Conservation (phyloP, 192 early-diverging fungal genomes). For the Dissophora globulifera region DNA sequence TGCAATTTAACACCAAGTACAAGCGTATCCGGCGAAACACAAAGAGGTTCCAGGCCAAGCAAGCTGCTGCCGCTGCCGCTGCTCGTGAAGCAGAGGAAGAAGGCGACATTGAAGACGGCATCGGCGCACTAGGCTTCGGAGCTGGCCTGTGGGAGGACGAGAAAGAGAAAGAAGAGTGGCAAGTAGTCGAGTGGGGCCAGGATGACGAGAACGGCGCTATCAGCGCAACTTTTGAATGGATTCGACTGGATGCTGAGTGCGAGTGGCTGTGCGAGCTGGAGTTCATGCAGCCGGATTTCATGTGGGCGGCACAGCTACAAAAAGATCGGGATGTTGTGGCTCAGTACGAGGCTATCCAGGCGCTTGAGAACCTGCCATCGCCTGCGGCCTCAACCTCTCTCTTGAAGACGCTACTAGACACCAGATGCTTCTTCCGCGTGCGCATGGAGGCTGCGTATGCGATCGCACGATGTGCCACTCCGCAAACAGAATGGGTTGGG, state of each 20-base stretch:
- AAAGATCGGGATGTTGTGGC: constrained; percentile 92
- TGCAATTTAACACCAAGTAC: constrained; percentile 98
- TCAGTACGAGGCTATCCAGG: constrained; percentile 79
- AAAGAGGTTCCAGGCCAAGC: constrained; percentile 76
- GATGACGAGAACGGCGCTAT: constrained; percentile 70
- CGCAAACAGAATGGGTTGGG: constrained; percentile 71
- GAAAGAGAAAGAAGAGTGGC: constrained; percentile 75
- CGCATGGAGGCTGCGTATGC: constrained; percentile 83
- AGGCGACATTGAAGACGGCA: constrained; percentile 73
- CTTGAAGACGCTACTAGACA: constrained; percentile 80
- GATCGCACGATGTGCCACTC: constrained; percentile 70
- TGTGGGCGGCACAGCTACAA: constrained; percentile 94
- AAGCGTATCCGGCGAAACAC: constrained; percentile 92
- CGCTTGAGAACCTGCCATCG: constrained; percentile 59
- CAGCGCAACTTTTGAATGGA: constrained; percentile 92
- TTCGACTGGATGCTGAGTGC: constrained; percentile 92
- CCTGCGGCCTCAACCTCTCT: constrained; percentile 78
- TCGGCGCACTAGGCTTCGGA: constrained; percentile 63
- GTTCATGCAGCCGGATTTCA: constrained; percentile 91
- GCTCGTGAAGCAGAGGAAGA: constrained; percentile 70
- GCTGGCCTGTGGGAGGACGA: constrained; percentile 67
- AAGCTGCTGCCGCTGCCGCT: constrained; percentile 75
- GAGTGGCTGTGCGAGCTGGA: constrained; percentile 92
- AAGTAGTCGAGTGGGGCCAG: constrained; percentile 81
- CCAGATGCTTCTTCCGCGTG: constrained; percentile 86